Base-by-base conservation (phyloP, 106 monocot genomes). In the Hemerocallis citrina region DNA sequence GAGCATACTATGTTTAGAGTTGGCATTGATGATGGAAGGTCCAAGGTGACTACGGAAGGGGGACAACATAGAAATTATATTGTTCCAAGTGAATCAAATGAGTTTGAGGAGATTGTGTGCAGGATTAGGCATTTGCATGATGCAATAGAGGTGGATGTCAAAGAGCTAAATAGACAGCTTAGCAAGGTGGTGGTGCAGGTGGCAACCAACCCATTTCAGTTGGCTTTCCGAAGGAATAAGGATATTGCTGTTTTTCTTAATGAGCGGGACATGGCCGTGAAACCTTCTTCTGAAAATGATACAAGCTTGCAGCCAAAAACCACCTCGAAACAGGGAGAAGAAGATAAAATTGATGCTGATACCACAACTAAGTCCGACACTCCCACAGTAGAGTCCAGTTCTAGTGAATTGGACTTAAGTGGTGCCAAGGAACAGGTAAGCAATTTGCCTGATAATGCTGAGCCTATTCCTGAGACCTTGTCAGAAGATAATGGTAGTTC, bases 181-280 rank as follows among this genome's bases (percentile, higher is more conserved):
- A 85, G 74, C 63, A 59, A n/a, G 41, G 93, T 81, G 7, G 85
- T 85, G 52, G 76, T 76, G 24, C 69, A 81, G 63, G 64, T 55
- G 3, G 79, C 83, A 57, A 78, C 77, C n/a, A 84, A 84, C 37
- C 76, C 89, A 43, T 89, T 85, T 79, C 65, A 83, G 63, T 41
- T 89, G 33, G 86, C 89, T 68, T 89, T 86, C 38, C 86, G 95
- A 42, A 71, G 74, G 71, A 90, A 87, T 64, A 78, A 85, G 70
- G 93, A 89, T 3, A 85, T 89, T 60, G 61, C 89, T 56, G 23
- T 71, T 51, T 86, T 83, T 76, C 67, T 81, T 57, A 90, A 84
- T 52, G 72, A 86, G 41, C 63, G 63, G 52, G 95, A 84, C 37
- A 80, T 61, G 66, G 15, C 30, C 19, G 72, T 73, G 30, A 68